These are phyloP conservation scores for Leishmania tarentolae DNA, from an alignment of 208 protist species.

Conservation along the genomic window DNA sequence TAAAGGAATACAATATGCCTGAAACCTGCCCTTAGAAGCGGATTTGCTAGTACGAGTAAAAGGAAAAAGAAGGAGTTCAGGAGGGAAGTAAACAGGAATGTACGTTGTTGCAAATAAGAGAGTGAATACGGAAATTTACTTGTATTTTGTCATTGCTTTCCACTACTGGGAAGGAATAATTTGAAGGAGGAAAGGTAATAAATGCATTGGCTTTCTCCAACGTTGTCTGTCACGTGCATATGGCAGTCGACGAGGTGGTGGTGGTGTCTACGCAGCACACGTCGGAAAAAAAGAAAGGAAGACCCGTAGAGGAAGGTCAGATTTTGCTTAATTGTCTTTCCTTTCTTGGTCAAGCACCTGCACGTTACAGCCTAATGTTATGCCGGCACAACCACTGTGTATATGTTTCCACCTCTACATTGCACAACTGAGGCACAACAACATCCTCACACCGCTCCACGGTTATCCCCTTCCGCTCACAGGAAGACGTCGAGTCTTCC, in stretches of 20 bases:
- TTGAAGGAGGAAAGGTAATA: neutral
- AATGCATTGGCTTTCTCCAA: neutral
- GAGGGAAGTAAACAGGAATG: neutral
- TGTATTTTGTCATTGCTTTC: neutral
- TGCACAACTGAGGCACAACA: conserved; percentile 45
- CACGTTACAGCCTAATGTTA: neutral
- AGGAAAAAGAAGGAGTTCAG: no score
- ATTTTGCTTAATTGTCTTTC: neutral
- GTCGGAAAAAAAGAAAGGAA: neutral
- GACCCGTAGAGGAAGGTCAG: neutral
- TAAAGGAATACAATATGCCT: neutral
- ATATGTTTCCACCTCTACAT: conserved; percentile 42
- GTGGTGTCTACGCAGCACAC: neutral
- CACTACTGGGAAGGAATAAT: neutral
- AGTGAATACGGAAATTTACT: neutral
- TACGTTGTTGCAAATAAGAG: neutral
- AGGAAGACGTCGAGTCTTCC: neutral
- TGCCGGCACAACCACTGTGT: conserved; percentile 44
- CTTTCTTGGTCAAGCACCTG: neutral
- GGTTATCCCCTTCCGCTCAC: conserved; percentile 44
- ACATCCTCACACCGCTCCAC: conserved; percentile 82
- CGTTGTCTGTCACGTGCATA: no score
- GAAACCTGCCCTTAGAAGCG: neutral
- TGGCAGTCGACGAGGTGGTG: neutral
- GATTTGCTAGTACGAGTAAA: neutral